These are phyloP conservation scores for Gelatoporia subvermispora DNA, from an alignment of 768 basidiomycete species.

Conservation along the genomic window DNA sequence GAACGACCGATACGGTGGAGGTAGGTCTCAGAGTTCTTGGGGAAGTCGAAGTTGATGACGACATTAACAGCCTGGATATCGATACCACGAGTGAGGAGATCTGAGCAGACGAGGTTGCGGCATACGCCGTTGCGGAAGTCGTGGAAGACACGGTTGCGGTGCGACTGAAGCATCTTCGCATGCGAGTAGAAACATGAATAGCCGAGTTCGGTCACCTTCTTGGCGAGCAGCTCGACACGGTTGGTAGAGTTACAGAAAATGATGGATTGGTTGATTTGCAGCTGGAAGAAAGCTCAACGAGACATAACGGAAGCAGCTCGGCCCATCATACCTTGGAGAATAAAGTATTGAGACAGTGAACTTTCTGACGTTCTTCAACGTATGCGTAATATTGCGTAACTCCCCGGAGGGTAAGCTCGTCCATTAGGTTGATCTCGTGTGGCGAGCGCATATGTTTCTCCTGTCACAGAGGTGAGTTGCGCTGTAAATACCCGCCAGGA, in stretches of 20 bases:
- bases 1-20: constrained; percentile 98
- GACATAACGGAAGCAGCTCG: not conserved
- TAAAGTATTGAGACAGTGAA: constrained; percentile 98
- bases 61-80: constrained; percentile 99
- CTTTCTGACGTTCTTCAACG: constrained; percentile 98
- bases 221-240: constrained; percentile 97
- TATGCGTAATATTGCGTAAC: constrained; percentile 99
- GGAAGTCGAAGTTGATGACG: constrained; percentile 99
- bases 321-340: constrained; percentile 80
- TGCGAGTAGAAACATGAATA: constrained; percentile 99
- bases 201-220: constrained; percentile 98
- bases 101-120: constrained; percentile 96
- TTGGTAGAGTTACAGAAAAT: constrained; percentile 99
- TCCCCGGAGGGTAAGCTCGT: constrained; percentile 96
- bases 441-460: constrained; percentile 96
- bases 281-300: constrained; percentile 38
- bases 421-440: constrained; percentile 99
- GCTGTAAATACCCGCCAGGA: not conserved
- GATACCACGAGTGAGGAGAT: constrained; percentile 97
- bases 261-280: constrained; percentile 99
- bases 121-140: constrained; percentile 98
- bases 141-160: constrained; percentile 99
- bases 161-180: constrained; percentile 98
- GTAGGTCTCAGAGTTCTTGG: constrained; percentile 98
- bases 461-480: constrained; percentile 33